Conservation (phyloP, 2,329 filamentous ascomycete species). For the Colletotrichum orbiculare region DNA sequence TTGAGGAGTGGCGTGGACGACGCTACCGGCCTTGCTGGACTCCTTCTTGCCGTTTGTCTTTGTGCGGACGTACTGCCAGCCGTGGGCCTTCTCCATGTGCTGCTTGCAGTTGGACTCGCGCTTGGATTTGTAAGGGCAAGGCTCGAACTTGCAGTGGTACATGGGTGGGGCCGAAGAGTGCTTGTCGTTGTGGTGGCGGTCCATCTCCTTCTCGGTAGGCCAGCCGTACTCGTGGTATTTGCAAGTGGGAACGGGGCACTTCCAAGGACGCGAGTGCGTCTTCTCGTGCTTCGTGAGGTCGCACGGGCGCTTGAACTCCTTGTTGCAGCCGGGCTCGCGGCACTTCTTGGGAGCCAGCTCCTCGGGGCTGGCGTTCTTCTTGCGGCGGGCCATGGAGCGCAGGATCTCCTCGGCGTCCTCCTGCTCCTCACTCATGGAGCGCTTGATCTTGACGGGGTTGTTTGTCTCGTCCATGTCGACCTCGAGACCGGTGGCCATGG, state of each 20-base stretch:
- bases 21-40: constrained; percentile 56
- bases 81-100: constrained; percentile 97
- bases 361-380: constrained; percentile 90
- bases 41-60: constrained; percentile 86
- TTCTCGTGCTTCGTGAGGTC: constrained; percentile 98
- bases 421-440: constrained; percentile 74
- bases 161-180: constrained; percentile 84
- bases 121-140: constrained; percentile 94
- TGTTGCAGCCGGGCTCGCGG: constrained; percentile 80
- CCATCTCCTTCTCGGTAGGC: constrained; percentile 98
- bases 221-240: constrained; percentile 92
- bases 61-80: constrained; percentile 89
- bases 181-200: constrained; percentile 96
- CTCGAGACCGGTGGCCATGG: constrained; percentile 76
- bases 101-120: constrained; percentile 97
- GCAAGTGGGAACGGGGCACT: constrained; percentile 85
- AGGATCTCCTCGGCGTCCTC: constrained; percentile 85
- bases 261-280: constrained; percentile 96
- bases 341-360: constrained; percentile 85
- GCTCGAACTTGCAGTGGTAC: constrained; percentile 84
- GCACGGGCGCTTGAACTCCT: constrained; percentile 96
- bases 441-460: constrained; percentile 67
- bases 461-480: constrained; percentile 66
- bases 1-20: constrained; percentile 65
- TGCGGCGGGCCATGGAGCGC: constrained; percentile 94